Base-by-base conservation (phyloP, 805 yeast species). In the Candida rishiriensis region DNA sequence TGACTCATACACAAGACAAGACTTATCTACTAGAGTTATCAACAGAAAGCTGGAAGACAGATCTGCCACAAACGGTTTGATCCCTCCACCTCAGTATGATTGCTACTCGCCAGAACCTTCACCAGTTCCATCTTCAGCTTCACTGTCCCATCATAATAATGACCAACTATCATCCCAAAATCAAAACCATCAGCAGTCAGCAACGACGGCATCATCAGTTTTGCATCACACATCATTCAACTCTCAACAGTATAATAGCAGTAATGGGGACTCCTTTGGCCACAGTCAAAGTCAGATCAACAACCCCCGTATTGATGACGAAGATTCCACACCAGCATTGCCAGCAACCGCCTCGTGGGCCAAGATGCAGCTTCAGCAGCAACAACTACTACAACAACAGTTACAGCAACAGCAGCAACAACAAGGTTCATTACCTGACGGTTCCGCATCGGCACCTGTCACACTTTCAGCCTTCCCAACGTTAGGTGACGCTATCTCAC, bases 1-100 rank as follows among this genome's bases (percentile, higher is more conserved):
- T 2, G 99, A 93, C 58, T 85, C 96, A 10, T 91, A 87, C 68
- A 88, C 96, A 26, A 81, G 97, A 65, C 89, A 87, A 59, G 95
- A 87, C 59, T 72, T 87, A 57, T 81, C 89, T 5, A 85, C 93
- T 3, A 84, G 86, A 61, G 81, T 80, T 53, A 80, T 81, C 55
- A 72, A 78, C 51, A 79, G 76, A 56, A 78, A 78, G 76, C 59
- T 53, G 39, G 60, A 59, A 39, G 65, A 58, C 45, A 57, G 65
- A 46, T 53, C 60, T 7, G 68, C 68, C 18, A 56, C 68, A 30
- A 65, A 65, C 43, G 66, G 68, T n/a, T 49, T 63, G 43, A 61
- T 54, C 37, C 58, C 63, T 13, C 64, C 67, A 5, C 49, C 58
- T 17, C 51, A 57, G 21, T 46, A 51, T 10, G 49, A 50, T 6